phyloP scores from a whole-genome alignment of 768 basidiomycete species.

The Rhodotorula paludigena region DNA sequence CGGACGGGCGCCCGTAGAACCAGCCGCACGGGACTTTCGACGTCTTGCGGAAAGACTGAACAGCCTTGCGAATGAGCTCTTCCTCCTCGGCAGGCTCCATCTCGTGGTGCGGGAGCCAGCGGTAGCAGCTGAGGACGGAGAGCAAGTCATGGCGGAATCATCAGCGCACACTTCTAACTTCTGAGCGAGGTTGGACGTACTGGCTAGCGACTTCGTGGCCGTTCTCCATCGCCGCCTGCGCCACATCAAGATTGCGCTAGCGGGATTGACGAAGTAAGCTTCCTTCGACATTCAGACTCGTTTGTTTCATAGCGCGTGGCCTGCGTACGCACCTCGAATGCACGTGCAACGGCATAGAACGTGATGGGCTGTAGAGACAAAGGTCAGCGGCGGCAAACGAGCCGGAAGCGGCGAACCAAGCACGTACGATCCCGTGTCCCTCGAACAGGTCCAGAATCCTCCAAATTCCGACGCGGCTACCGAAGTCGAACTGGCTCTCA shows the following conservation, averaged over 20 bases:
- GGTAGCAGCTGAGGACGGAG: too few relatives aligned
- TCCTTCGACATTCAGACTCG: too few relatives aligned
- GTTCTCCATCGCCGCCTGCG: constrained; percentile 23
- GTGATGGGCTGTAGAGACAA: too few relatives aligned
- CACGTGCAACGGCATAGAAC: constrained; percentile 44
- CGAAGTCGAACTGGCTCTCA: constrained; percentile 46
- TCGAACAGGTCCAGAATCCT: constrained; percentile 42
- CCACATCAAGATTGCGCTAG: constrained; percentile 36
- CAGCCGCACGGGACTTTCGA: constrained; percentile 34
- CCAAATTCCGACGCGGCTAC: constrained; percentile 44
- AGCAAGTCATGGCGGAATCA: too few relatives aligned
- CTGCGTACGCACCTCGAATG: too few relatives aligned
- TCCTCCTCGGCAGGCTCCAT: constrained; percentile 30
- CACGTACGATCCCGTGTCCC: constrained; percentile 41
- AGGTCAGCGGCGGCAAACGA: too few relatives aligned
- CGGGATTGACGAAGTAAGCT: too few relatives aligned
- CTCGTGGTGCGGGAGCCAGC: constrained; percentile 29
- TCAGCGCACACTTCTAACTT: too few relatives aligned
- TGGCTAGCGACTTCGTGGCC: constrained; percentile 42
- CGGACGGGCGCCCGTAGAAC: constrained; percentile 43
- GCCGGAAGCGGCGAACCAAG: too few relatives aligned
- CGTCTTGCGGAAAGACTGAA: constrained; percentile 40
- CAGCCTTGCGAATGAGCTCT: constrained; percentile 35
- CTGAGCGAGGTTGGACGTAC: too few relatives aligned
- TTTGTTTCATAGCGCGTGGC: too few relatives aligned